These are phyloP conservation scores for Trichophyton benhamiae DNA, from an alignment of 2,329 filamentous ascomycete species.

Conservation along the genomic window DNA sequence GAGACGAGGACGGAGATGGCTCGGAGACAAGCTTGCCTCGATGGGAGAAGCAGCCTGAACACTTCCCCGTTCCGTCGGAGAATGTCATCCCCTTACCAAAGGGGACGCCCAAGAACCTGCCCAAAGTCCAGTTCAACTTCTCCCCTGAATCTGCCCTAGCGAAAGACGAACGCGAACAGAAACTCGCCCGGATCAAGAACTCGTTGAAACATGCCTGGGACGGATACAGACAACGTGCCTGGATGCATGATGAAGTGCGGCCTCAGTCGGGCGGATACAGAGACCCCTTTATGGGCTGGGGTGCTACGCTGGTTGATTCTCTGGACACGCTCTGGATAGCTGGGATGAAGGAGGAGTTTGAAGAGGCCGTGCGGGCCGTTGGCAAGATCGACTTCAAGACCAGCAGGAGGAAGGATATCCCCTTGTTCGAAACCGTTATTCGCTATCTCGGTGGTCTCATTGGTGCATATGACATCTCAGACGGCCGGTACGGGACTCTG, in stretches of 20 bases:
- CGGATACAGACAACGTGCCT: conserved; percentile 51
- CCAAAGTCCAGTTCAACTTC: conserved; percentile 22
- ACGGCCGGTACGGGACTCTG: conserved; percentile 43
- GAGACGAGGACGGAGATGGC: conserved; percentile 19
- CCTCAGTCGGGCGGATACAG: conserved; percentile 43
- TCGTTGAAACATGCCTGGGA: conserved; percentile 46
- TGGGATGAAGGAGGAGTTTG: conserved; percentile 46
- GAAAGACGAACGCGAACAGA: conserved; percentile 28
- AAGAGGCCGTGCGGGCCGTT: conserved; percentile 40
- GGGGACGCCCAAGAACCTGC: conserved; percentile 17
- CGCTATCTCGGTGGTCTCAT: conserved; percentile 43
- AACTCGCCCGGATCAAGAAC: conserved; percentile 37
- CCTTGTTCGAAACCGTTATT: conserved; percentile 42
- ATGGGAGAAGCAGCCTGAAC: conserved; percentile 63
- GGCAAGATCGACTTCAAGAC: conserved; percentile 44
- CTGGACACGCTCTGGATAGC: conserved; percentile 54
- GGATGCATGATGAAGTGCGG: conserved; percentile 51
- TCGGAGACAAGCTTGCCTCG: conserved; percentile 36
- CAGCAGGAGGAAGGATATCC: conserved; percentile 22
- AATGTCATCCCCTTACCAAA: conserved; percentile 57
- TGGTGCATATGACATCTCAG: conserved; percentile 42
- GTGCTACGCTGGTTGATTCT: conserved; percentile 48
- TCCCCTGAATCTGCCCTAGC: conserved; percentile 16
- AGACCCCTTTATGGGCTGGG: conserved; percentile 53
- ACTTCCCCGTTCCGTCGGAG: conserved; percentile 61